phyloP scores from a whole-genome alignment of 352 stramenopile genomes.

The Halophytophthora polymorphica region DNA sequence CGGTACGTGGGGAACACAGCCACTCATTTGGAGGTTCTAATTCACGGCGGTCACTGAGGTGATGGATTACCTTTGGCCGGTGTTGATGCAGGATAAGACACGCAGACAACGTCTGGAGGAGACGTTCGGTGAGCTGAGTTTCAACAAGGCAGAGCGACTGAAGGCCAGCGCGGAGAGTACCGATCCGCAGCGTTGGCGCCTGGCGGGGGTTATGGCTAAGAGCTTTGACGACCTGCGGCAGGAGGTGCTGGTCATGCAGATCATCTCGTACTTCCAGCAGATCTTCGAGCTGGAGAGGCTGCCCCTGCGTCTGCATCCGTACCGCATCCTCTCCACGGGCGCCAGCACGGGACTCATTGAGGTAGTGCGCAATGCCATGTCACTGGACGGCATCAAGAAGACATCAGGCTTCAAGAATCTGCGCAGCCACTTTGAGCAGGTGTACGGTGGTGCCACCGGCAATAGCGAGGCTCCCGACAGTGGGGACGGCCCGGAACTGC shows the following conservation, averaged over 20 bases:
- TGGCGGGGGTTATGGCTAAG: constrained; percentile 93
- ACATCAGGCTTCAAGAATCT: constrained; percentile 82
- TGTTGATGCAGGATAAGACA: constrained; percentile 24
- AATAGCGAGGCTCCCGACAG: constrained; percentile 38
- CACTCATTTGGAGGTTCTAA: neutral
- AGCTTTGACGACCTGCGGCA: constrained; percentile 97
- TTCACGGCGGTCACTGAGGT: neutral
- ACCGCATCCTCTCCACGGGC: constrained; percentile 95
- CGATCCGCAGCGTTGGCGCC: constrained; percentile 31
- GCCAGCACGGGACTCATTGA: constrained; percentile 94
- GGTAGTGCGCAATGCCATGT: constrained; percentile 94
- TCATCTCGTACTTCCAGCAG: constrained; percentile 94
- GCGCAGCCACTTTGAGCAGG: constrained; percentile 90
- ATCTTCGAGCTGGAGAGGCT: constrained; percentile 92
- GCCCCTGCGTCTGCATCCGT: constrained; percentile 91
- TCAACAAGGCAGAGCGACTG: constrained; percentile 42
- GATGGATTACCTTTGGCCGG: neutral
- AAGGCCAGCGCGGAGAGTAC: constrained; percentile 8
- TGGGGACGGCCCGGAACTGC: constrained; percentile 28
- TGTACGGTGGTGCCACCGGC: constrained; percentile 77
- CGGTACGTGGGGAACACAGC: constrained; percentile 9
- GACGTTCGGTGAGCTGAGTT: constrained; percentile 73
- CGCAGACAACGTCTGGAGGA: constrained; percentile 51
- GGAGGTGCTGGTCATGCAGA: constrained; percentile 97
- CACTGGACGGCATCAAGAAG: constrained; percentile 96